Evolutionary conservation across 148 eudicot genomes (phyloP).

Genomic region (Silene latifolia): DNA sequence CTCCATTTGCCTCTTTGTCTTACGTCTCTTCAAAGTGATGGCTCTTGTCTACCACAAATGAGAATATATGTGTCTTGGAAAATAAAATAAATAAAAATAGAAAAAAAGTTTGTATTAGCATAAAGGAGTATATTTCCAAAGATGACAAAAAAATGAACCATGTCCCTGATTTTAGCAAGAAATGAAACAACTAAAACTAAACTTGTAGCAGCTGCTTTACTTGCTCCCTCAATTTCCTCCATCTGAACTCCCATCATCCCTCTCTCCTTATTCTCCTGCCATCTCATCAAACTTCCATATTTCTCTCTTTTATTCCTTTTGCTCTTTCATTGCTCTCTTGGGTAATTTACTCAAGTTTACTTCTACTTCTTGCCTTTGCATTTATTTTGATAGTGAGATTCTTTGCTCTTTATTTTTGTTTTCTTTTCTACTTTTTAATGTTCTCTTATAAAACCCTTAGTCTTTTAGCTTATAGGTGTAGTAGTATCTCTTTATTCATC

Average conservation of each 20-base stretch:
- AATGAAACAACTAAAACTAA: constrained; percentile 30
- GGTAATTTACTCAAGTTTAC: neutral
- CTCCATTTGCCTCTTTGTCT: too few relatives aligned
- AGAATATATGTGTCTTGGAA: too few relatives aligned
- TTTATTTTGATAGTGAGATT: constrained; percentile 15
- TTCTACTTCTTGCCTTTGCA: constrained; percentile 20
- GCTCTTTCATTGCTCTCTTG: constrained; percentile 23
- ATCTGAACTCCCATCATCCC: constrained; percentile 2
- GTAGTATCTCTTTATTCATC: neutral
- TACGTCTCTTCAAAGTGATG: too few relatives aligned
- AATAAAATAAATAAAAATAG: too few relatives aligned
- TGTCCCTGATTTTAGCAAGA: constrained; percentile 11
- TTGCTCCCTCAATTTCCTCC: constrained; percentile 31
- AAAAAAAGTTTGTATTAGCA: neutral
- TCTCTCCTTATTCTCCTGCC: neutral
- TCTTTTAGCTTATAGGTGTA: neutral
- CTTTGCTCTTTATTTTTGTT: neutral
- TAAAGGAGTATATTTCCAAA: neutral
- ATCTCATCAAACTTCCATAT: neutral
- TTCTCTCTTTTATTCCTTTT: constrained; percentile 32
- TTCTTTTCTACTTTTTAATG: neutral
- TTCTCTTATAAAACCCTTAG: neutral
- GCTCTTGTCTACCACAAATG: too few relatives aligned
- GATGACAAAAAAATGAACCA: neutral
- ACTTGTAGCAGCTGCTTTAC: constrained; percentile 35